Evolutionary conservation across 2,329 filamentous ascomycete genomes (phyloP), one percentile per base, ranked within the genome.

Genomic region (Atkinsonella texensis): DNA sequence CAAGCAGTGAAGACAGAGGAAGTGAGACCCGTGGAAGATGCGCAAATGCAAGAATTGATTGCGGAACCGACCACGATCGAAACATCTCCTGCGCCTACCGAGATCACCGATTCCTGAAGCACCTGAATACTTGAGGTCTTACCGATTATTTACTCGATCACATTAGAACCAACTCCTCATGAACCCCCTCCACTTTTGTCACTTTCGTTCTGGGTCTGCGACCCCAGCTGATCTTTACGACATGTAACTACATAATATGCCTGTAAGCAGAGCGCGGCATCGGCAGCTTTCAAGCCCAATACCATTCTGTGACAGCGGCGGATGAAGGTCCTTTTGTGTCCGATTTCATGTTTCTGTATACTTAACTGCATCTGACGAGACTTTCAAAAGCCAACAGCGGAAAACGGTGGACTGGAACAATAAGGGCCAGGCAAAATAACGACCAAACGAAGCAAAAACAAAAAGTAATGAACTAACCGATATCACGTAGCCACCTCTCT

Each of bases 401-500:
- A 18, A 39, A 43, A 28, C 28, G 4, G 28, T 28, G 28, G 28
- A 28, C 28, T 28, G 28, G 28, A 28, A 28, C 20, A 28, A 28
- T 12, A 28, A 38, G 40, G 40, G 35, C 40, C 23, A 23, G n/a
- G 39, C n/a, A 15, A 4, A 41, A 41, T 18, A 17, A 41, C 18
- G 9, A 23, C 31, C 4, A 20, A 39, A 40, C 17, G n/a, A 28
- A 28, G 28, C n/a, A 9, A 33, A 20, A 20, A 32, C 17, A n/a
- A 43, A 46, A 46, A 23, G 6, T 11, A 35, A 44, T 12, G 13
- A 42, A 31, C 33, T 43, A 42, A 51, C 31, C 35, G 42, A 53
- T 50, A 49, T 41, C 38, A 52, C 28, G 40, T 48, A 43, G 42
- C 48, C 43, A 46, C 13, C 10, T 18, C 38, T 41, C 31, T 10